A percentile compares a stretch with the other conserved stretches of the same genome.
Evolutionary conservation across 1,139 yeast species (phyloP).

Genomic region (Pichia sp.): DNA sequence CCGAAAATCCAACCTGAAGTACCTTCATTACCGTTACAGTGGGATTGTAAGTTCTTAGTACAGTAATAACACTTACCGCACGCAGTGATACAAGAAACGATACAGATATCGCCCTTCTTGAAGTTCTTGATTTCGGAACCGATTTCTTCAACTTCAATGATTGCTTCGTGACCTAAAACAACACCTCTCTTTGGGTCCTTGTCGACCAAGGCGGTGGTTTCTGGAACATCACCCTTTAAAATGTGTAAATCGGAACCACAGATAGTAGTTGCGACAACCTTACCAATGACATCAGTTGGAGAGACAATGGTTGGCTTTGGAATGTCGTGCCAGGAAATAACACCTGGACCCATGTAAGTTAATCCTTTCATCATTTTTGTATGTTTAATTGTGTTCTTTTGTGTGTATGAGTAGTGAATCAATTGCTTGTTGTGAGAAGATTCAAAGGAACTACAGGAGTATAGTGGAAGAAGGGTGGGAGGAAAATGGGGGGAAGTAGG

Average conservation of each 20-base stretch:
- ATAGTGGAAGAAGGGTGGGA: no score
- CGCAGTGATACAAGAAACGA: slow-evolving; percentile 46
- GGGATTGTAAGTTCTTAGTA: slow-evolving; percentile 38
- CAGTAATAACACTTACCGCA: slow-evolving; percentile 58
- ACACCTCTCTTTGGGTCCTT: slow-evolving; percentile 24
- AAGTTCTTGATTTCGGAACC: slow-evolving; percentile 38
- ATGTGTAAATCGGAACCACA: slow-evolving; percentile 52
- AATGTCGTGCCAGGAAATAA: slow-evolving; percentile 35
- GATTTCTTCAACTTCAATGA: slow-evolving; percentile 42
- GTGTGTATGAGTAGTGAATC: not conserved
- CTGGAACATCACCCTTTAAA: slow-evolving; percentile 49
- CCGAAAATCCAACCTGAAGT: slow-evolving; percentile 47
- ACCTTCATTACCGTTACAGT: slow-evolving; percentile 35
- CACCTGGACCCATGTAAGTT: slow-evolving; percentile 42
- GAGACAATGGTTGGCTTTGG: slow-evolving; percentile 37
- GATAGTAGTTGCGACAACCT: slow-evolving; percentile 42
- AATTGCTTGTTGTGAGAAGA: not conserved
- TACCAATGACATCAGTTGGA: slow-evolving; percentile 45
- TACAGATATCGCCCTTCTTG: slow-evolving; percentile 44
- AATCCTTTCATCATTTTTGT: slow-evolving; percentile 41
- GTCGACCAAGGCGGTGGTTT: slow-evolving; percentile 35
- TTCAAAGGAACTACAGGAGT: no score
- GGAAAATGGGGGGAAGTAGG: no score
- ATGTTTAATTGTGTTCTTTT: not conserved
- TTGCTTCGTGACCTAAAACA: slow-evolving; percentile 53